Evolutionary conservation across 2,329 filamentous ascomycete genomes (phyloP).

Genomic region (Talaromyces sp.): DNA sequence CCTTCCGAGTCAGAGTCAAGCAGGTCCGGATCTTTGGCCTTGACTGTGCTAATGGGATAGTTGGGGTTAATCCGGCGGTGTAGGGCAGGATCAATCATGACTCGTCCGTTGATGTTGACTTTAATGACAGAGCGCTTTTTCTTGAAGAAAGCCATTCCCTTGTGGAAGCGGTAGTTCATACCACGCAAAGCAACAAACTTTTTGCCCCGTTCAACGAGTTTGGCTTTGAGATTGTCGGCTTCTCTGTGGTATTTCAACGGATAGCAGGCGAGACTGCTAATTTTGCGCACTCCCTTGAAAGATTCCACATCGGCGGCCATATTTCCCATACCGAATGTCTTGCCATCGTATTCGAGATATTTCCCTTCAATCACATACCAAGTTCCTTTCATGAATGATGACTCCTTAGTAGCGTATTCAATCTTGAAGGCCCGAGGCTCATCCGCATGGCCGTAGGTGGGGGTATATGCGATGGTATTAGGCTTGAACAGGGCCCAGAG

Average conservation of each 20-base stretch:
- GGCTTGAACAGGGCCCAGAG: slow-evolving; percentile 88
- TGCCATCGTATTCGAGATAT: slow-evolving; percentile 86
- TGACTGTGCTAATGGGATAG: slow-evolving; percentile 70
- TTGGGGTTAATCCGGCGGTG: slow-evolving; percentile 84
- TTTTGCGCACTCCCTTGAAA: slow-evolving; percentile 79
- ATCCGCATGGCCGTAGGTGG: slow-evolving; percentile 70
- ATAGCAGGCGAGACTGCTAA: slow-evolving; percentile 70
- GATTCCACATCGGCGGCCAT: slow-evolving; percentile 64
- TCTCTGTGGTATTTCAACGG: slow-evolving; percentile 77
- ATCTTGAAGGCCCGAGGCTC: slow-evolving; percentile 80
- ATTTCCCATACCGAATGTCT: slow-evolving; percentile 71
- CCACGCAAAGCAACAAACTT: slow-evolving; percentile 77
- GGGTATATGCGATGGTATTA: slow-evolving; percentile 70
- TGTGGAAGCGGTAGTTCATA: slow-evolving; percentile 75
- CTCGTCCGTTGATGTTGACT: slow-evolving; percentile 77
- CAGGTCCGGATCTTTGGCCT: slow-evolving; percentile 64
- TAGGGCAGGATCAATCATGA: slow-evolving; percentile 82
- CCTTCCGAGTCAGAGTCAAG: slow-evolving; percentile 38
- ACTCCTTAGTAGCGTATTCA: slow-evolving; percentile 67
- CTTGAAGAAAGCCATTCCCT: slow-evolving; percentile 81
- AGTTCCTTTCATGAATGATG: slow-evolving; percentile 63
- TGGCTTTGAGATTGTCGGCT: slow-evolving; percentile 56
- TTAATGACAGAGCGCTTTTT: slow-evolving; percentile 70
- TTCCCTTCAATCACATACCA: slow-evolving; percentile 69
- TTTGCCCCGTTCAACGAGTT: slow-evolving; percentile 74